phyloP scores from a whole-genome alignment of 1,139 yeast species.

The Blastobotrys aristatus region DNA sequence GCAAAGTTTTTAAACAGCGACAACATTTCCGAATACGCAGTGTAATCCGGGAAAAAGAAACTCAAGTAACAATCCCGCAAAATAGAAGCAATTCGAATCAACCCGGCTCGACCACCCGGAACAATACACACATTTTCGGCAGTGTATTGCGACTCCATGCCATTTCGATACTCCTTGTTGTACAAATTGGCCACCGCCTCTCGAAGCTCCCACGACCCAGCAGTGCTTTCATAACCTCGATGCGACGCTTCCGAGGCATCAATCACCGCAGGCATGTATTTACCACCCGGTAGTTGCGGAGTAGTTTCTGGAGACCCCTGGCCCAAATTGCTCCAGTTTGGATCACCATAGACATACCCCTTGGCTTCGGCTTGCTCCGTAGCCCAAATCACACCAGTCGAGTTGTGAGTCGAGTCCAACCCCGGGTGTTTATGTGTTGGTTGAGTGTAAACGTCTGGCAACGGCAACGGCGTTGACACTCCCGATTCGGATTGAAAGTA shows the following conservation, averaged over 20 bases:
- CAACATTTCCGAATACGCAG: conserved; percentile 70
- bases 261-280: conserved; percentile 50
- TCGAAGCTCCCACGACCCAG: conserved; percentile 54
- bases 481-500: conserved; percentile 29
- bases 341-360: conserved; percentile 49
- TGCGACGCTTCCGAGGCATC: conserved; percentile 47
- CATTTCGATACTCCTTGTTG: conserved; percentile 52
- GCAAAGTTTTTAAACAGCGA: conserved; percentile 62
- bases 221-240: conserved; percentile 62
- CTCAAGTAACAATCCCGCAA: conserved; percentile 57
- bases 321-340: conserved; percentile 60
- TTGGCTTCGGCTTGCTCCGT: conserved; percentile 61
- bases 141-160: conserved; percentile 51
- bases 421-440: conserved; percentile 48
- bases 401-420: conserved; percentile 55
- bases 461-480: conserved; percentile 30
- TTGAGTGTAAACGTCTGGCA: conserved; percentile 31
- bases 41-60: conserved; percentile 63
- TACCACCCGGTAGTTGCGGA: conserved; percentile 53
- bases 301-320: conserved; percentile 73
- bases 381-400: conserved; percentile 68
- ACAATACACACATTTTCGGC: conserved; percentile 63
- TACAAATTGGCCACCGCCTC: conserved; percentile 60
- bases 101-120: conserved; percentile 68
- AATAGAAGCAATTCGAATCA: conserved; percentile 63